Conservation (phyloP, 75 land plant species). For the Cupressus sempervirens region DNA sequence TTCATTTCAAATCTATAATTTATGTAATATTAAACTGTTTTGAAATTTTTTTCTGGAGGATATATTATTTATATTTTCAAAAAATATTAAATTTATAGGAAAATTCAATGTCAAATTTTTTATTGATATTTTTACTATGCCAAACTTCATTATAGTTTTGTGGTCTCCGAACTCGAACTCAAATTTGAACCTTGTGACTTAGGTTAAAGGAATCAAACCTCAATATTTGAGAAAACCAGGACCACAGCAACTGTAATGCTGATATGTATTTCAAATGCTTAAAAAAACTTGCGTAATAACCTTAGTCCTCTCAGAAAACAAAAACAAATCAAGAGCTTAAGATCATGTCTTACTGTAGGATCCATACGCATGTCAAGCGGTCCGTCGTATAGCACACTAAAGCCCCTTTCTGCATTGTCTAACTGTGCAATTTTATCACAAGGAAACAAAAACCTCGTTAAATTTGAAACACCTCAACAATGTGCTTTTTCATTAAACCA, state of each 20-base stretch:
- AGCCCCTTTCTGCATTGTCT: slow-evolving; percentile 77
- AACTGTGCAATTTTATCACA: slow-evolving; percentile 45
- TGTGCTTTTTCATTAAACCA: neutral
- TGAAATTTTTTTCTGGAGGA: too few relatives aligned
- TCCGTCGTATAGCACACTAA: slow-evolving; percentile 73
- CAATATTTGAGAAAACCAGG: neutral
- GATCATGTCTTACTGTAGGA: slow-evolving; percentile 56
- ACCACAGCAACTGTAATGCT: neutral
- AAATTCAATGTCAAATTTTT: too few relatives aligned
- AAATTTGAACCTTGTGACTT: too few relatives aligned
- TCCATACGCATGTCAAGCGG: slow-evolving; percentile 99
- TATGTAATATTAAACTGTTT: too few relatives aligned
- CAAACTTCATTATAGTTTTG: too few relatives aligned
- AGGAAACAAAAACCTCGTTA: neutral
- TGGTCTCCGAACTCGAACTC: too few relatives aligned
- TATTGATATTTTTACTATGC: too few relatives aligned
- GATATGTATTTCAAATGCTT: neutral
- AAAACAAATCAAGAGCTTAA: neutral
- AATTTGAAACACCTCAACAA: neutral
- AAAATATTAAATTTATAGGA: too few relatives aligned
- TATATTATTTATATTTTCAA: too few relatives aligned
- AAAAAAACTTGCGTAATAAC: neutral
- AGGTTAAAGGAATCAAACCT: too few relatives aligned
- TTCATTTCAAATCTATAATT: too few relatives aligned
- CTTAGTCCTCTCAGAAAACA: neutral